Evolutionary conservation across 2,329 filamentous ascomycete genomes (phyloP), one percentile per base, ranked within the genome.

Genomic region (Neurospora sp.): DNA sequence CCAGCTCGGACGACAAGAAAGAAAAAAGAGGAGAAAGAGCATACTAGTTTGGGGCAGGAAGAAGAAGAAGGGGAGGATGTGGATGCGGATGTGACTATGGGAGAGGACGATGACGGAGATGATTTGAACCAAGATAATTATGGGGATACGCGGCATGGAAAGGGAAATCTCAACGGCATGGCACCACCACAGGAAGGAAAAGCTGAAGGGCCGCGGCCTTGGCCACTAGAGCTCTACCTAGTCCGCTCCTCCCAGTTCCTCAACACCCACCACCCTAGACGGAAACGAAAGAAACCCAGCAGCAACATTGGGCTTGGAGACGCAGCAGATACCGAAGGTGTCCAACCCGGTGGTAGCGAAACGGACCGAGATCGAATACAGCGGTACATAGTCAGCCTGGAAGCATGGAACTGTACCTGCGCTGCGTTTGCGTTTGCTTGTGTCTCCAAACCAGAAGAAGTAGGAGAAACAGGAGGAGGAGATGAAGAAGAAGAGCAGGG

Each of bases 391-490:
- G 91, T 98, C 17, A 87, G 89, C 10, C 84, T 94, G 1, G 75
- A 79, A 0, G 88, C 90, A 1, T 98, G 96, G 96, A 93, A 91
- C 79, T 99, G 96, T 80, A 92, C 88, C 1, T 99, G 96, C 81
- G 91, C 93, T 3, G 89, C 89, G 1, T 98, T 98, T 79, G 86
- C 90, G 0, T 89, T 96, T 72, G 84, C 89, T 36, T 23, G 87
- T 90, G 2, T 94, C 93, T 74, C 83, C 33, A 6, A 36, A 36
- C 6, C 6, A 28, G 39, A 40, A 8, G 38, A 12, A 39, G 70
- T 65, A n/a, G 37, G 65, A 19, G 15, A 66, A 17, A 33, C 17
- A 19, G 67, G 10, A 8, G 70, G 70, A n/a, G 77, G 73, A 36
- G 68, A 68, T 0, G 68, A n/a, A 69, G 2, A 71, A 69, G 40